These are phyloP conservation scores for Heracleum sosnowskyi DNA, from an alignment of 129 eudicot genomes.

Conservation along the genomic window DNA sequence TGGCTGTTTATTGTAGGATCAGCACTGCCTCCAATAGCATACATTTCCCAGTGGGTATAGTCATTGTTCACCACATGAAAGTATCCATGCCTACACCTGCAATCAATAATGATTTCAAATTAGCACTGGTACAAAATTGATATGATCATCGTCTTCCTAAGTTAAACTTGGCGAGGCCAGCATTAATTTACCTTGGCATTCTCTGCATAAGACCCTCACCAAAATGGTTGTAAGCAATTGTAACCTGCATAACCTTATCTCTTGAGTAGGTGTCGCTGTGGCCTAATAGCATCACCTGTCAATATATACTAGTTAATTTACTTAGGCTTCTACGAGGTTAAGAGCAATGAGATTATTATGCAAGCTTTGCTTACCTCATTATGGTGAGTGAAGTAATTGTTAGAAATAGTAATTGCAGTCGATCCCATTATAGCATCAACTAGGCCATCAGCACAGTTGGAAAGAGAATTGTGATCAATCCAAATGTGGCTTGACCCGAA, in stretches of 20 bases:
- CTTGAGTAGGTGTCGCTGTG: constrained; percentile 71
- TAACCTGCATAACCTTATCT: constrained; percentile 86
- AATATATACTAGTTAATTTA: background rate
- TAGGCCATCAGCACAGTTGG: constrained; percentile 78
- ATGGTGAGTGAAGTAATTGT: constrained; percentile 83
- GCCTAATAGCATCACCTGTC: constrained; percentile 88
- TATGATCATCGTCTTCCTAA: background rate
- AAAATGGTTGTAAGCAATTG: constrained; percentile 94
- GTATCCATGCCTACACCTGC: constrained; percentile 79
- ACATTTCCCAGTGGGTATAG: constrained; percentile 91
- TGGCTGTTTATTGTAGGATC: constrained; percentile 93
- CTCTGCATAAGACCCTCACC: constrained; percentile 98
- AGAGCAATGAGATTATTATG: background rate
- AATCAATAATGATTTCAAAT: background rate
- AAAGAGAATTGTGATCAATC: constrained; percentile 74
- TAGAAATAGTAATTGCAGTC: constrained; percentile 78
- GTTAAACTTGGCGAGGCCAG: background rate
- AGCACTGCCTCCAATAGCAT: constrained; percentile 88
- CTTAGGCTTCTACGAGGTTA: background rate
- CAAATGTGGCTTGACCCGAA: constrained; percentile 82
- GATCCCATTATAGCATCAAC: constrained; percentile 68
- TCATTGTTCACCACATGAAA: constrained; percentile 91
- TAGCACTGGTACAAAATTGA: background rate
- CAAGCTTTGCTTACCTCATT: constrained; percentile 49
- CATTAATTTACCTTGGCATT: constrained; percentile 70